Evolutionary conservation across 2,329 filamentous ascomycete genomes (phyloP), one percentile per base, ranked within the genome.

Genomic region (Rosellinia necatrix): DNA sequence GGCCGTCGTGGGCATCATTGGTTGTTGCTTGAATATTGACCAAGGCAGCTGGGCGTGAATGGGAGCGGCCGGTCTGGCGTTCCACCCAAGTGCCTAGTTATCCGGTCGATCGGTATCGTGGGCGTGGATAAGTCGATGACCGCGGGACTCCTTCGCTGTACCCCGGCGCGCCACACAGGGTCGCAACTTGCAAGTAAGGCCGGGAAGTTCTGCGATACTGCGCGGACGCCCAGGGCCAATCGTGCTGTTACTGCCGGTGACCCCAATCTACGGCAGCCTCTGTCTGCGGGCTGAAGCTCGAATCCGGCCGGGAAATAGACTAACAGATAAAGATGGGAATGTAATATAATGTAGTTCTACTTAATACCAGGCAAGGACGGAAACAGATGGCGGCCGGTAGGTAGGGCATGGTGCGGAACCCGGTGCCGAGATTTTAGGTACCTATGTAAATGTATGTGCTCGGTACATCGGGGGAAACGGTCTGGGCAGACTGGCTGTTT

Each of bases 1-100:
- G 34, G 50, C 58, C 22, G 51, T 58, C 30, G 56, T 41, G 38
- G 64, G 50, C 68, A 70, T 70, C n/a, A 30, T 64, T 13, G 15
- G 8, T 27, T 17, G 55, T 40, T 21, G 17, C 19, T 10, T 6
- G 2, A 17, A 19, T n/a, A 2, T 15, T 22, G 19, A 29, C n/a
- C 25, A 38, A 25, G 27, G 41, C 34, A 46, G 27, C 27, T n/a
- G 29, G n/a, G 29, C 5, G 30, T 34, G 15, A n/a, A 38, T n/a
- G 27, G 19, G 41, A 47, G 37, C 32, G 13, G 13, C 21, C 21
- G 34, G n/a, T n/a, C n/a, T n/a, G n/a, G n/a, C n/a, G n/a, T n/a
- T n/a, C n/a, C n/a, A n/a, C n/a, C n/a, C n/a, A 22, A 32, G 21
- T 10, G 40, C 56, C 24, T 34, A 9, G 47, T 25, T 32, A 38